Base-by-base conservation (phyloP, 2,329 filamentous ascomycete species). In the Cytospora paraplurivora region DNA sequence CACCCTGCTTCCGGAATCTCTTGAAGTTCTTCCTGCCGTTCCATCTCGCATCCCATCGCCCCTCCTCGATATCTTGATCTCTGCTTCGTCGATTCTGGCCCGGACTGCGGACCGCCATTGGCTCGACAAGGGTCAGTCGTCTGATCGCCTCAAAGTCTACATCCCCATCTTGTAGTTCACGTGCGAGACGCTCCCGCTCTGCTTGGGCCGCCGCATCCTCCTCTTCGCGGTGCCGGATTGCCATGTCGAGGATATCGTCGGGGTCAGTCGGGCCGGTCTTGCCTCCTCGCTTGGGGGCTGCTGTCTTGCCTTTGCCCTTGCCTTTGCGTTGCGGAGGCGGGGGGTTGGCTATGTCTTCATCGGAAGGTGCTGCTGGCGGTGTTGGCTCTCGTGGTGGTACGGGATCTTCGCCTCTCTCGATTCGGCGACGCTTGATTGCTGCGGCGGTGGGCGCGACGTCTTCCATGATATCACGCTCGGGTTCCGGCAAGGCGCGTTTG, bases 21-120 rank as follows among this genome's bases (percentile, higher is more conserved):
- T 99, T 99, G 79, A 97, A 99, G 72, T 99, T 98, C 76, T 92
- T 94, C 51, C 94, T 84, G 0, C 94, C 95, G 72, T 97, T 96
- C 95, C 95, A 99, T 47, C 82, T 83, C 0, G 92, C 87, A 68
- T 97, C 86, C 93, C 94, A 97, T 49, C 91, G 83, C 6, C 82
- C 81, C 51, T 80, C 78, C 1, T 77, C 79, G 52, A 81, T 74
- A 21, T 84, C 82, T 62, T 80, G 76, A n/a, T 88, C 85, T 19
- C 82, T 76, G 6, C 69, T 69, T 21, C 72, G 66, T 70, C 68
- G 66, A 69, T 75, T 61, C 68, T 73, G 35, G 58, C 70, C 71
- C 70, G 71, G 68, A 67, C 71, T 62, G 32, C 80, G 82, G 0
- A 97, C 73, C 10, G 89, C 82, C 76, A 96, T 91, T 67, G 89